Evolutionary conservation across 352 stramenopile species (phyloP).

Genomic region (Phytophthora pistaciae): DNA sequence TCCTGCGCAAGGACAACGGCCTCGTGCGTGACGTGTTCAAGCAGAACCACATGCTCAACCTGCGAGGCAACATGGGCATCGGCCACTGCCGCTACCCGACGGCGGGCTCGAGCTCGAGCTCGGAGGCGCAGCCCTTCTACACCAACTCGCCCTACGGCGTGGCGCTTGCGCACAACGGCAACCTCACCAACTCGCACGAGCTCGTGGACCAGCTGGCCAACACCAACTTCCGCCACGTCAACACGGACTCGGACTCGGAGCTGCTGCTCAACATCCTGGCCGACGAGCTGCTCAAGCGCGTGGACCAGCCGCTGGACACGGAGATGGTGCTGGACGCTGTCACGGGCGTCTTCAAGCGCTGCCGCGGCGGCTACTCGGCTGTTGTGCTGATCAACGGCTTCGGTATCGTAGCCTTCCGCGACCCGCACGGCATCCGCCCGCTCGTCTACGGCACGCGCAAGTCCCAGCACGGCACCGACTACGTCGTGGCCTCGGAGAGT

Average conservation of each 20-base stretch:
- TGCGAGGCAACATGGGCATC: conserved; percentile 97
- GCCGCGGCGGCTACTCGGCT: conserved; percentile 97
- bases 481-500: conserved; percentile 97
- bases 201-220: conserved; percentile 93
- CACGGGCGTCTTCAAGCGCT: conserved; percentile 94
- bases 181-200: conserved; percentile 98
- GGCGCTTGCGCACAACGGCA: conserved; percentile 98
- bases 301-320: conserved; percentile 72
- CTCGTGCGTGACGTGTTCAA: conserved; percentile 99
- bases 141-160: conserved; percentile 99
- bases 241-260: conserved; percentile 99
- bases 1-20: conserved; percentile 99
- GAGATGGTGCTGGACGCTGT: conserved; percentile 93
- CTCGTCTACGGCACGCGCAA: conserved; percentile 94
- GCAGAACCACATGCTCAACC: conserved; percentile 97
- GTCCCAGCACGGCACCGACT: conserved; percentile 91
- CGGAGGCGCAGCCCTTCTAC: conserved; percentile 98
- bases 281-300: conserved; percentile 93
- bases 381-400: conserved; percentile 98
- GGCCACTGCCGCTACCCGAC: conserved; percentile 99
- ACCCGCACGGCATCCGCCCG: conserved; percentile 98
- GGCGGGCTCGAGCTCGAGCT: conserved; percentile 91
- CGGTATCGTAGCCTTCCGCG: conserved; percentile 98
- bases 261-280: conserved; percentile 99
- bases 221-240: conserved; percentile 96